Conservation (phyloP, 306 rosid species). For the Fragaria nilgerrensis region DNA sequence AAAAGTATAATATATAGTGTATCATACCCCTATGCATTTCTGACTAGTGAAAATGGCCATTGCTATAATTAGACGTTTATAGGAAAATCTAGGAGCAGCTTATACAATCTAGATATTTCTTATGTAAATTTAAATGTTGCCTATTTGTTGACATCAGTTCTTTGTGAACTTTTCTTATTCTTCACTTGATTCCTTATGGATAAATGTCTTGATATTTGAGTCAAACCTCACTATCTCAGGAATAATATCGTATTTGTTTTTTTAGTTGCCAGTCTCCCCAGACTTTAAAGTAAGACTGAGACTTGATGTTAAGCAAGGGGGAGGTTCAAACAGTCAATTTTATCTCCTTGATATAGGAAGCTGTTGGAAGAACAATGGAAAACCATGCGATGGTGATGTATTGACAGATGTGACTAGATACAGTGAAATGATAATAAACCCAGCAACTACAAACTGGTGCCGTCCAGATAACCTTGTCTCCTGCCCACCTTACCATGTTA, state of each 20-base stretch:
- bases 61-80: neutral
- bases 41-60: neutral
- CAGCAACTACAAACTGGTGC: conserved; percentile 41
- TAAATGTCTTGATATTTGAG: neutral
- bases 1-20: neutral
- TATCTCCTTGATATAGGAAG: conserved; percentile 53
- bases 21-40: neutral
- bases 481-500: conserved; percentile 55
- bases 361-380: conserved; percentile 57
- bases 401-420: conserved; percentile 51
- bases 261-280: conserved; percentile 50
- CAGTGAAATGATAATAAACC: conserved; percentile 56
- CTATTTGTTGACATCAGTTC: neutral
- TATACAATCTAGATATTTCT: neutral
- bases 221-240: neutral
- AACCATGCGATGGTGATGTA: conserved; percentile 44
- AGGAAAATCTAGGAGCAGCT: neutral
- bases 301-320: conserved; percentile 43
- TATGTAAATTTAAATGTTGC: neutral
- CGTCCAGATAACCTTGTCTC: conserved; percentile 37
- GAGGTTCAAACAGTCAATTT: conserved; percentile 49
- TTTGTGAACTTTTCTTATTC: neutral
- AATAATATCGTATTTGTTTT: neutral
- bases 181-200: neutral
- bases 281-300: conserved; percentile 47